Base-by-base conservation (phyloP, 2,329 filamentous ascomycete genomes). In the Apiospora aurea region DNA sequence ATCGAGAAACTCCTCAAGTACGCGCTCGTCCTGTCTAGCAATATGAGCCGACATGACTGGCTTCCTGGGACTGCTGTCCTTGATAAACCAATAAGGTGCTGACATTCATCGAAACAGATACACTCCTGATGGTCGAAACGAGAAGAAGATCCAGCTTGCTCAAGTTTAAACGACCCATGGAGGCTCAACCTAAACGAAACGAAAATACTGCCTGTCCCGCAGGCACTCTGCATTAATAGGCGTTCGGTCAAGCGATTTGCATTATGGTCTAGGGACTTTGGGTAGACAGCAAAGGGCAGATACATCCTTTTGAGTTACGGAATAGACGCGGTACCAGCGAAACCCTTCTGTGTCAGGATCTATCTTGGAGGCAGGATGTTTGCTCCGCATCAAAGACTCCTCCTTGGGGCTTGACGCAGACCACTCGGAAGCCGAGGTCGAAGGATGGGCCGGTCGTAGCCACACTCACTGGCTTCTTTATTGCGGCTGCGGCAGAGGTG, bases 1-100 rank as follows among this genome's bases (percentile, higher is more conserved):
- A 98, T 99, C 78, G 96, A 99, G 88, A 99, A 99, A 86, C 90
- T 99, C 69, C 90, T 99, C 76, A 94, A 96, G 94, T 97, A 91
- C 77, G 89, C 78, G 10, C 13, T 6, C 34, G 57, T 8, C 57
- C 34, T 64, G 38, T 71, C 51, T 53, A 14, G 43, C 53, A 11
- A 41, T 1, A 64, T 18, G 34, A 41, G 34, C 10, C 57, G 57
- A 64, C 10, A 13, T 11, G 6, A 64, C 34, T n/a, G 29, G 57
- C 8, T 21, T 64, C 18, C 18, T 4, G 4, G n/a, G 16, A 41
- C n/a, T 14, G 34, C 18, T 2, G 34, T 41, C 57, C 18, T n/a
- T 64, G 53, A 18, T n/a, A 21, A n/a, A 64, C 41, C 26, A 34
- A 46, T 67, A 14, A 34, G 34, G 13, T 70, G 66, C 74, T 78